A percentile compares a stretch with the other conserved stretches of the same genome.
Evolutionary conservation across 768 basidiomycete species (phyloP).

Genomic region (Suillus variegatus): DNA sequence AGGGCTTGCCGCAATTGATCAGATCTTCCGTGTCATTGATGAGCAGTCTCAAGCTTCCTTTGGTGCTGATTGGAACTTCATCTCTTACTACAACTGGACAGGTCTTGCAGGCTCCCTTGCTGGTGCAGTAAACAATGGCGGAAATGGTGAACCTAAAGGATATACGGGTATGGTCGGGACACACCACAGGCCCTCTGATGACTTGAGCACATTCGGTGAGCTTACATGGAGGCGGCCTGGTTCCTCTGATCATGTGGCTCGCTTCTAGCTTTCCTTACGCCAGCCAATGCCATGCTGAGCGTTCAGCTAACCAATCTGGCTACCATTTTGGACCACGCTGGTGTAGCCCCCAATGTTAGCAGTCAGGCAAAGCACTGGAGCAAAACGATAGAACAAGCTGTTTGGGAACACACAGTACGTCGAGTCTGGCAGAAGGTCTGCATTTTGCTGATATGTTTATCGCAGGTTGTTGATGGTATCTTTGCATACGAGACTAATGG

Average conservation of each 20-base stretch:
- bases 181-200: conserved; percentile 76
- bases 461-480: conserved; percentile 60
- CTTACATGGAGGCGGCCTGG: background rate
- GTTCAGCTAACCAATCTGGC: conserved; percentile 69
- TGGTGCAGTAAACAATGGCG: conserved; percentile 63
- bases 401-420: conserved; percentile 62
- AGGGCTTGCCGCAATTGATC: conserved; percentile 70
- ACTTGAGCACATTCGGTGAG: conserved; percentile 65
- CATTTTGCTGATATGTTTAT: conserved; percentile 1
- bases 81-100: conserved; percentile 84
- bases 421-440: background rate
- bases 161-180: conserved; percentile 77
- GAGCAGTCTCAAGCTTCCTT: conserved; percentile 76
- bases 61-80: conserved; percentile 68
- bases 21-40: conserved; percentile 74
- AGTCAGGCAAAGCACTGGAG: conserved; percentile 58
- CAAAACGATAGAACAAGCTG: conserved; percentile 54
- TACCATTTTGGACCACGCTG: conserved; percentile 52
- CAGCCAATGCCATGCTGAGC: conserved; percentile 82
- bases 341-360: conserved; percentile 52
- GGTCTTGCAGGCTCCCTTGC: conserved; percentile 60
- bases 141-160: conserved; percentile 76
- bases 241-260: conserved; percentile 1
- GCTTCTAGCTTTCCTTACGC: conserved; percentile 65
- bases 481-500: conserved; percentile 83